phyloP scores from a whole-genome alignment of 106 monocot species.

The Gastrodia elata region DNA sequence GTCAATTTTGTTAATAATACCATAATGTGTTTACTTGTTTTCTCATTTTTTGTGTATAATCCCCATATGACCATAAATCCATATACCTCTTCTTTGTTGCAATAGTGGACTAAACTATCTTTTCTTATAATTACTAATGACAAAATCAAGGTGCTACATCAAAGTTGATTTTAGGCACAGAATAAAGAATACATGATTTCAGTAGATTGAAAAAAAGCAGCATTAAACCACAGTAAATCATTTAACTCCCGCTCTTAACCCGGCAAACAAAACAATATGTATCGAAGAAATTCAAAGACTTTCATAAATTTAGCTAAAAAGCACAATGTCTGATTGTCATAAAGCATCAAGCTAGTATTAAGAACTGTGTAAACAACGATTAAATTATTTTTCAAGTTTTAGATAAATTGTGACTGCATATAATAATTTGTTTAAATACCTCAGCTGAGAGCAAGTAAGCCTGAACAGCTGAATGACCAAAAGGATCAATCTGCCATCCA shows the following conservation, averaged over 20 bases:
- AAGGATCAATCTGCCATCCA: conserved; percentile 99
- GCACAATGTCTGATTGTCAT: neutral
- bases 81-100: neutral
- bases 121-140: neutral
- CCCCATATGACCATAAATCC: neutral
- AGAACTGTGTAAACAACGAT: neutral
- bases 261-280: neutral
- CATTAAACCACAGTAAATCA: neutral
- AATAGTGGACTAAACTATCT: neutral
- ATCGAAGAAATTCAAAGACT: neutral
- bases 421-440: conserved; percentile 29
- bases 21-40: neutral
- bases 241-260: neutral
- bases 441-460: conserved; percentile 88
- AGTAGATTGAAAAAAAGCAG: neutral
- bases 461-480: conserved; percentile 96
- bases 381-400: conserved; percentile 1
- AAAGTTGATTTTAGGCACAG: neutral
- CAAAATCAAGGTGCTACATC: neutral
- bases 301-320: neutral
- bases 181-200: neutral
- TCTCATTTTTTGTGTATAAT: neutral
- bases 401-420: neutral
- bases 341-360: neutral
- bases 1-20: neutral